These are phyloP conservation scores for Aspergillus ostianus DNA, from an alignment of 495 filamentous ascomycete genomes.

Conservation along the genomic window DNA sequence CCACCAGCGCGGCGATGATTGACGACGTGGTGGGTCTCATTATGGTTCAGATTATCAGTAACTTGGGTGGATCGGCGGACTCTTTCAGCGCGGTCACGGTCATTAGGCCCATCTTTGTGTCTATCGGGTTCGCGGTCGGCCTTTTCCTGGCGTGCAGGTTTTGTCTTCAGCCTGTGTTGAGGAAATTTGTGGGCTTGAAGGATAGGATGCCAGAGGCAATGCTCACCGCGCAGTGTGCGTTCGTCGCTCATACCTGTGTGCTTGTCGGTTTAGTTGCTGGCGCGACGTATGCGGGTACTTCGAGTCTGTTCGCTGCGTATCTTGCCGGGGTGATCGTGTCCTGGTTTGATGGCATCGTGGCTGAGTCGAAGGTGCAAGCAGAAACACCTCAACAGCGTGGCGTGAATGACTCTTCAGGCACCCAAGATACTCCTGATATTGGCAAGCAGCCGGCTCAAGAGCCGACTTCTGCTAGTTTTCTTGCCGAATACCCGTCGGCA, in stretches of 20 bases:
- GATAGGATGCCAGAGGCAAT: slow-evolving; percentile 16
- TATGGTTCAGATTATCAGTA: slow-evolving; percentile 67
- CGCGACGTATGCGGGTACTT: slow-evolving; percentile 63
- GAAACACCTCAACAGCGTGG: neutral
- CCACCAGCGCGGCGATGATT: slow-evolving; percentile 73
- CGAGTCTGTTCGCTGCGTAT: slow-evolving; percentile 69
- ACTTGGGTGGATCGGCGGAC: slow-evolving; percentile 34
- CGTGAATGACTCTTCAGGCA: neutral
- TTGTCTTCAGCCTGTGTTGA: slow-evolving; percentile 38
- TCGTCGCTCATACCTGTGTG: slow-evolving; percentile 42
- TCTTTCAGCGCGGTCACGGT: slow-evolving; percentile 45
- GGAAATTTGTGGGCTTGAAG: slow-evolving; percentile 5
- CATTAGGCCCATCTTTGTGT: slow-evolving; percentile 58
- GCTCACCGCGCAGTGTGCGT: slow-evolving; percentile 26
- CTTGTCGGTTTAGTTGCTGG: slow-evolving; percentile 56
- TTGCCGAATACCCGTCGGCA: neutral
- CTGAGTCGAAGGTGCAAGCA: slow-evolving; percentile 8
- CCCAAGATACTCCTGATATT: neutral
- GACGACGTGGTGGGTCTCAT: slow-evolving; percentile 83
- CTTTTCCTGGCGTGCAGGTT: slow-evolving; percentile 47
- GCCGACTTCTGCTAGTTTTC: neutral
- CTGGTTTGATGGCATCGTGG: slow-evolving; percentile 45
- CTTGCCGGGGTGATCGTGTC: slow-evolving; percentile 60
- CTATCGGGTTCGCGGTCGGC: slow-evolving; percentile 52
- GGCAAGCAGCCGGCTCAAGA: neutral